Evolutionary conservation across 225 moss, liverwort and hornwort genomes (phyloP), one percentile per base, ranked within the genome.

Genomic region (Antitrichia curtipendula): DNA sequence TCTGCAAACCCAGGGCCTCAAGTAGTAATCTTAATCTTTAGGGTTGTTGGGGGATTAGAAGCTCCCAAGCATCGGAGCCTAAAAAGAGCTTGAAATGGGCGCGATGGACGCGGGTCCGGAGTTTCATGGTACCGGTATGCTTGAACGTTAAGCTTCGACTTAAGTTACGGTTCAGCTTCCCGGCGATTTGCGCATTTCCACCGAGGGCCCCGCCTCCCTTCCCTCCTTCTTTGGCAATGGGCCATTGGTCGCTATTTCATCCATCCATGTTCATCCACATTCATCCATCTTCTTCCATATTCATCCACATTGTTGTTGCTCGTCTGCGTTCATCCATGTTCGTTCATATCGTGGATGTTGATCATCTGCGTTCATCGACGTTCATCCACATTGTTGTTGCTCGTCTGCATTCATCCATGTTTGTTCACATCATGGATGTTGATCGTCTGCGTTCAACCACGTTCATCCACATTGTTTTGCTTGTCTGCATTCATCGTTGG

Each of bases 261-360:
- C 58, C 79, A 58, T 79, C 58, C 78, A 78, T 14, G 24, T 78
- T 78, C 78, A 52, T 57, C 79, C 41, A 59, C 0, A 7, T 49
- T 62, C 81, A 47, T 81, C 81, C 62, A 61, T 7, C 8, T 80
- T 22, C 61, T 8, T 62, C 49, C 81, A 23, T 8, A 28, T 9
- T 60, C 19, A 3, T 32, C 13, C 62, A 32, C 1, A 34, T 21
- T 0, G 59, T 4, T 20, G 10, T 12, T 13, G 16, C 21, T 38
- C 0, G 23, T 32, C 3, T 31, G 4, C 15, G 3, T 47, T 47
- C 62, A 81, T 34, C 47, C 47, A 21, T 4, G 19, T 47, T 73
- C 49, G 2, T 45, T 0, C 2, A 40, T 4, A 13, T n/a, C n/a
- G n/a, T 41, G 3, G 14, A 3, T 27, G 4, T 43, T 3, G 8